Evolutionary conservation across 2,329 filamentous ascomycete species (phyloP).

Genomic region (Tolypocladium cylindrosporum): DNA sequence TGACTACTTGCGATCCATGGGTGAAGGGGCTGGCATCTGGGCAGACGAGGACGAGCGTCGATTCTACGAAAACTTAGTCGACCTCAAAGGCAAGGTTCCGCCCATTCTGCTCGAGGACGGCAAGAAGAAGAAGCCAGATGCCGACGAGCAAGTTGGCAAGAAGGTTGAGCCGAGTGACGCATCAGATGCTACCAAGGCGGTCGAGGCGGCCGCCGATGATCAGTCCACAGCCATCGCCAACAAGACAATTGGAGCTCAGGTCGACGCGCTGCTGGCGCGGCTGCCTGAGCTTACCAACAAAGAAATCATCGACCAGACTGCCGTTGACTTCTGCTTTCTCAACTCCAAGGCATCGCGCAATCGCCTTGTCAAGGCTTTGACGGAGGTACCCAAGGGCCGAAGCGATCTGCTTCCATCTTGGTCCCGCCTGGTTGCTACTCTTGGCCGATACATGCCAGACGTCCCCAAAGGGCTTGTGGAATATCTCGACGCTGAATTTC

Average conservation of each 20-base stretch:
- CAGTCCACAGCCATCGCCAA: slow-evolving; percentile 92
- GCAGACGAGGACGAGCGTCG: slow-evolving; percentile 96
- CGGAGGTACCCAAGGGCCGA: slow-evolving; percentile 89
- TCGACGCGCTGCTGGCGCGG: slow-evolving; percentile 78
- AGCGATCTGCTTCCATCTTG: slow-evolving; percentile 86
- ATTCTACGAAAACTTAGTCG: slow-evolving; percentile 95
- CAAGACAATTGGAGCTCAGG: slow-evolving; percentile 94
- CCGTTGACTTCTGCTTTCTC: slow-evolving; percentile 94
- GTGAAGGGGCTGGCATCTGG: slow-evolving; percentile 91
- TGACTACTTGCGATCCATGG: slow-evolving; percentile 83
- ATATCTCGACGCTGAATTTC: slow-evolving; percentile 92
- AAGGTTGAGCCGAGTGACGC: slow-evolving; percentile 49
- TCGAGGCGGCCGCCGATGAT: slow-evolving; percentile 54
- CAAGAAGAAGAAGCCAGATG: slow-evolving; percentile 84
- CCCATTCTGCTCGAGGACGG: slow-evolving; percentile 86
- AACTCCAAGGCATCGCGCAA: slow-evolving; percentile 98
- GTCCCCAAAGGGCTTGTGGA: slow-evolving; percentile 85
- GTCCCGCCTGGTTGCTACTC: slow-evolving; percentile 83
- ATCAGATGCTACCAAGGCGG: slow-evolving; percentile 37
- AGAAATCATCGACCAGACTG: slow-evolving; percentile 82
- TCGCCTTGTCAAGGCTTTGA: slow-evolving; percentile 81
- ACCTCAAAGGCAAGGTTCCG: slow-evolving; percentile 91
- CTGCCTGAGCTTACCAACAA: slow-evolving; percentile 90
- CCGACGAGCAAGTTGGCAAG: slow-evolving; percentile 74
- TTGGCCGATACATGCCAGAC: slow-evolving; percentile 89